Conservation (phyloP, 352 stramenopile genomes). For the Phytopythium mirpurense region DNA sequence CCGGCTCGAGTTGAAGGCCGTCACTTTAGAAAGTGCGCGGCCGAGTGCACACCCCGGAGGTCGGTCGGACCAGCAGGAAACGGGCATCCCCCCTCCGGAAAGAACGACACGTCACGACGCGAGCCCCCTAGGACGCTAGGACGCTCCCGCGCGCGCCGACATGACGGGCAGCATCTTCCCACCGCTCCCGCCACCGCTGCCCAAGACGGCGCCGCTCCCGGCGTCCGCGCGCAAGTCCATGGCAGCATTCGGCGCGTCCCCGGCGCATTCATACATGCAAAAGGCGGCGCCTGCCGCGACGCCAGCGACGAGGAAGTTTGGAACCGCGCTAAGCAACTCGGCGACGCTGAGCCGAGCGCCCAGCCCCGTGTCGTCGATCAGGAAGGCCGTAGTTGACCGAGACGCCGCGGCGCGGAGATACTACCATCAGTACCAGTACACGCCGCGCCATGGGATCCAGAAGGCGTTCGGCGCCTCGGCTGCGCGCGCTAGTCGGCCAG, state of each 20-base stretch:
- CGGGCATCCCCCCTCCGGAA: too few species aligned
- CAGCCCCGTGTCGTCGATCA: neutral
- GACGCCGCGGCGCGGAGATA: constrained; percentile 6
- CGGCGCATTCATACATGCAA: neutral
- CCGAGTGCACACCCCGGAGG: neutral
- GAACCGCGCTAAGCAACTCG: constrained; percentile 1
- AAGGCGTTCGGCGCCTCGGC: neutral
- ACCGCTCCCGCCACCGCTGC: constrained; percentile 3
- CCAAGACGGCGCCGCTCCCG: constrained; percentile 1
- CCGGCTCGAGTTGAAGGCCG: too few species aligned
- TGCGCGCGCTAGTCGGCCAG: neutral
- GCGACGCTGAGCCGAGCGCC: neutral
- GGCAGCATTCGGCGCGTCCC: neutral
- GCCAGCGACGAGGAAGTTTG: neutral
- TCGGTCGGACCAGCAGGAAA: too few species aligned
- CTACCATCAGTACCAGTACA: constrained; percentile 16
- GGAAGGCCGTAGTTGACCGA: neutral
- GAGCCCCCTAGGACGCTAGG: too few species aligned
- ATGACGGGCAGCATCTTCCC: constrained; percentile 2
- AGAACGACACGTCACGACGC: too few species aligned
- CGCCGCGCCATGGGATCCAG: constrained; percentile 8
- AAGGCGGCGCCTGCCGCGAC: neutral
- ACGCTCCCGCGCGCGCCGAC: neutral
- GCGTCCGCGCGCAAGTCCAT: neutral
- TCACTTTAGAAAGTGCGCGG: constrained; percentile 2